Base-by-base conservation (phyloP, 78 protist genomes). In the Cavenderia fasciculata region DNA sequence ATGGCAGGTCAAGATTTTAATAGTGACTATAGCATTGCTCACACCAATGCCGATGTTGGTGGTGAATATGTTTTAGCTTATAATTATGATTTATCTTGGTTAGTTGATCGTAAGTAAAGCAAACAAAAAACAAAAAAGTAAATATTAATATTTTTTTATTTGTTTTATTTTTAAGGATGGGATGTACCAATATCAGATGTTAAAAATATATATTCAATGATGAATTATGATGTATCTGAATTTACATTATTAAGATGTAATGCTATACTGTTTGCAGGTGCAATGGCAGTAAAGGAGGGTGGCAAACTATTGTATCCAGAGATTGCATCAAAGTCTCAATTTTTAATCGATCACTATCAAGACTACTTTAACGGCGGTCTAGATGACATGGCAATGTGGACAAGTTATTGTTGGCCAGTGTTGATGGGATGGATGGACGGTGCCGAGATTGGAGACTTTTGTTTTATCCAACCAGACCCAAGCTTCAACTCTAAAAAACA, bases 1-100 rank as follows among this genome's bases (percentile, higher is more conserved):
- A 79, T 79, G 88, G 88, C 88, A 25, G 88, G 76, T n/a, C 88
- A 79, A 66, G 88, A 79, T 41, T 79, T 79, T 29, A 51, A 65
- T 40, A 68, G 68, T 41, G 33, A 36, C 44, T 79, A 79, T 52
- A 25, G 46, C 12, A 10, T 25, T 4, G 88, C 88, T 1, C 88
- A 79, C 41, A 10, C 34, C 10, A 79, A 65, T 54, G 88, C 88
- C 10, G 88, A 79, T 54, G 49, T 29, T 19, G 88, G 88, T 29
- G 88, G 88, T 36, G 88, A 79, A 41, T 79, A 51, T 54, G 88
- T 63, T 19, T 41, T 79, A 5, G 88, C 88, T 0, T 79, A 79
- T 19, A 79, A 79, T 29, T 79, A 79, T 40, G 57, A 79, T 52
- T 66, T 79, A 52, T 31, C 52, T 29, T 79, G 74, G 77, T 40